A percentile compares a stretch with the other conserved stretches of the same genome.
Evolutionary conservation across 106 monocot species (phyloP).

Genomic region (Acorus gramineus): DNA sequence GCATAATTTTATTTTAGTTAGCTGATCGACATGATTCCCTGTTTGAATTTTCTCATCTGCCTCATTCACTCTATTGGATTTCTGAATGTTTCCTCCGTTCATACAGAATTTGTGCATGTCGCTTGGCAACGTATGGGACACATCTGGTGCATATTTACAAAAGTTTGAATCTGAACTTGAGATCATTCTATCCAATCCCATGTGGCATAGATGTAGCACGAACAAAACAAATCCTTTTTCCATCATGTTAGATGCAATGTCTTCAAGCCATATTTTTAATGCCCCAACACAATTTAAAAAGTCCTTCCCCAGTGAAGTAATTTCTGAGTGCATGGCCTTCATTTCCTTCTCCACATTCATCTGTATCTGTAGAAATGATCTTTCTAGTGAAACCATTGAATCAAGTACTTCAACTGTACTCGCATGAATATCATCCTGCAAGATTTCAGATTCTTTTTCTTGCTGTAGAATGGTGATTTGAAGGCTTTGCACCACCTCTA

Average conservation of each 20-base stretch:
- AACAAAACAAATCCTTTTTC: constrained; percentile 15
- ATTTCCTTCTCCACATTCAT: constrained; percentile 18
- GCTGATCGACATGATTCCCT: too few species aligned
- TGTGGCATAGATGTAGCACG: constrained; percentile 14
- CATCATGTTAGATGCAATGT: constrained; percentile 16
- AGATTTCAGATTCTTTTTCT: constrained; percentile 5
- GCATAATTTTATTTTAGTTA: too few species aligned
- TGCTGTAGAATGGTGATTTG: constrained; percentile 9
- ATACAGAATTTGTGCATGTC: neutral
- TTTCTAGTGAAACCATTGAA: constrained; percentile 17
- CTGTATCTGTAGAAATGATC: constrained; percentile 26
- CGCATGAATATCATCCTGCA: constrained; percentile 14
- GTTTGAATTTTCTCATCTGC: too few species aligned
- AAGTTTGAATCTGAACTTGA: too few species aligned
- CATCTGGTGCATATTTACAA: too few species aligned
- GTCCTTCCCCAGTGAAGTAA: constrained; percentile 19
- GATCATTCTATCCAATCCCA: neutral
- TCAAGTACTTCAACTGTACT: constrained; percentile 12
- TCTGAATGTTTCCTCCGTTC: neutral
- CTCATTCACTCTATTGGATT: too few species aligned
- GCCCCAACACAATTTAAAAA: constrained; percentile 13
- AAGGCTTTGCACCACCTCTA: constrained; percentile 19
- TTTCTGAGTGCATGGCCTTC: constrained; percentile 15
- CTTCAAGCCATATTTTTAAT: constrained; percentile 26
- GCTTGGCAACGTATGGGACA: neutral